phyloP scores from a whole-genome alignment of 176 grass and related monocot species.

The Aegilops tauschii region DNA sequence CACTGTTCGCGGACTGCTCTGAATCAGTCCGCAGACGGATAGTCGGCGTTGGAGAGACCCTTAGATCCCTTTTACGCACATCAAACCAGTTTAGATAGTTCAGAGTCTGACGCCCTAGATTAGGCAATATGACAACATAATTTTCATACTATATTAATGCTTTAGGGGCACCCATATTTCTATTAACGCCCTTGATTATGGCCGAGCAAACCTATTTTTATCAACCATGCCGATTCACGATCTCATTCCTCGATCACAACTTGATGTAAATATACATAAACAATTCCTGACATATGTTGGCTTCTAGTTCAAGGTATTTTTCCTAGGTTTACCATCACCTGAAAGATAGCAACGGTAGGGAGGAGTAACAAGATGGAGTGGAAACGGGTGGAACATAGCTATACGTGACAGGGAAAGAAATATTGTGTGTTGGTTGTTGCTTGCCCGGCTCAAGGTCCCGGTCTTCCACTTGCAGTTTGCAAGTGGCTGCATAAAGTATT shows the following conservation, averaged over 20 bases:
- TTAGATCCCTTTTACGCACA: too few species aligned
- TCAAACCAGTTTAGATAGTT: too few species aligned
- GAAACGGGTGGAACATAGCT: not conserved
- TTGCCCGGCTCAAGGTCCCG: not conserved
- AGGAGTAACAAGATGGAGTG: not conserved
- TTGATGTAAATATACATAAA: not conserved
- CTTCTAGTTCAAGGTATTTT: not conserved
- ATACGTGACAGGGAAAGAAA: not conserved
- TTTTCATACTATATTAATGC: too few species aligned
- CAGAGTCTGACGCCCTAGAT: too few species aligned
- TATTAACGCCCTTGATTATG: too few species aligned
- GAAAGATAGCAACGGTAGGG: not conserved
- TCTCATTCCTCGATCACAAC: not conserved
- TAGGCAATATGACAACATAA: too few species aligned
- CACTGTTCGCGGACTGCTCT: too few species aligned
- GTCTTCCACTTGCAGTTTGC: constrained; percentile 13
- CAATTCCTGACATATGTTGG: not conserved
- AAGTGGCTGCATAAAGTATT: not conserved
- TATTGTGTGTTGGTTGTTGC: not conserved
- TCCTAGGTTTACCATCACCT: not conserved
- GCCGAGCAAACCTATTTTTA: too few species aligned
- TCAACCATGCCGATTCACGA: not conserved
- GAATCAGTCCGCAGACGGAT: too few species aligned
- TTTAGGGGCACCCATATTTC: too few species aligned
- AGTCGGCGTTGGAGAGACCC: too few species aligned